A percentile compares a stretch with the other conserved stretches of the same genome.
phyloP scores from a whole-genome alignment of 805 yeast genomes.

The Schwanniomyces pseudopolymorphus region DNA sequence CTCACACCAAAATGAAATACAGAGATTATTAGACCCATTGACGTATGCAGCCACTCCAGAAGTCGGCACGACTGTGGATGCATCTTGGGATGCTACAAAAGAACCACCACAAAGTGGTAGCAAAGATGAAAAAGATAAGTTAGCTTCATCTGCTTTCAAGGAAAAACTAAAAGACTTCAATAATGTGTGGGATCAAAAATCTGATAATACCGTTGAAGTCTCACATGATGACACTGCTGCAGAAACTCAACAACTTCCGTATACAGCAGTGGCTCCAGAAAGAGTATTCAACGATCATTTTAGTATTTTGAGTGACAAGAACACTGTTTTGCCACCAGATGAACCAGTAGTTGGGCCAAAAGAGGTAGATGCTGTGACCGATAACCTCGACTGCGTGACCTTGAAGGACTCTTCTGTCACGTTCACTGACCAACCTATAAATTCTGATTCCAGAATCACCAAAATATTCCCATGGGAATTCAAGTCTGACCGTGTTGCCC shows the following conservation, averaged over 20 bases:
- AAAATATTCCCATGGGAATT: slow-evolving; percentile 41
- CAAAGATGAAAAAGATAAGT: background rate
- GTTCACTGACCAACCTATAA: background rate
- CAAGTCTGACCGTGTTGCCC: slow-evolving; percentile 10
- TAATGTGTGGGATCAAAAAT: slow-evolving; percentile 27
- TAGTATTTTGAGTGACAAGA: background rate
- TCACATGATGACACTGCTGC: slow-evolving; percentile 1
- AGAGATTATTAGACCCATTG: background rate
- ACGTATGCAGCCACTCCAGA: background rate
- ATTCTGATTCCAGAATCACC: slow-evolving; percentile 7
- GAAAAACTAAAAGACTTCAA: slow-evolving; percentile 15
- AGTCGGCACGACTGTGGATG: slow-evolving; percentile 14
- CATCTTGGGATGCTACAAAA: slow-evolving; percentile 45
- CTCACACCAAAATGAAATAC: background rate
- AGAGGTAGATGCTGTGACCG: background rate
- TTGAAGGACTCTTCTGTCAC: background rate
- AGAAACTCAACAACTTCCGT: background rate
- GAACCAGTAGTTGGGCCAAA: background rate
- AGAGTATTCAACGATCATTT: slow-evolving; percentile 13
- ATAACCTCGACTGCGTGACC: background rate
- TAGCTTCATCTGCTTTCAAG: slow-evolving; percentile 6
- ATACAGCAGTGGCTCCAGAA: slow-evolving; percentile 18
- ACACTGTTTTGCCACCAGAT: background rate
- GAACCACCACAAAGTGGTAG: slow-evolving; percentile 28
- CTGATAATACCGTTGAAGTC: slow-evolving; percentile 5